Conservation (phyloP, 768 basidiomycete species). For the Brasilioporus rufonigricans region DNA sequence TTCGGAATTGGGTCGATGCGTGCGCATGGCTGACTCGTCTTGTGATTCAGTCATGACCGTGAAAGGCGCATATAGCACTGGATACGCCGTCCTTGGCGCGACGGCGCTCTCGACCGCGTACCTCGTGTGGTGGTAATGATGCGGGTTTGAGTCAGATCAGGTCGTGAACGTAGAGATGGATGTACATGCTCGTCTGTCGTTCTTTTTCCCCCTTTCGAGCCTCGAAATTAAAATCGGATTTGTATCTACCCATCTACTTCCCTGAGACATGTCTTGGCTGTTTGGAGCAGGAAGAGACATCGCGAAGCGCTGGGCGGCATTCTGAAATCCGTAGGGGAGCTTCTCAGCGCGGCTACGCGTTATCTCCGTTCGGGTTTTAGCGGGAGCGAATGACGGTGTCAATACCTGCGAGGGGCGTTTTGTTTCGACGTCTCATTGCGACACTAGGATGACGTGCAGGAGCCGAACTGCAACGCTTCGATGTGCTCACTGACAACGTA, state of each 20-base stretch:
- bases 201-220: neutral
- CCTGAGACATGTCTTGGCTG: neutral
- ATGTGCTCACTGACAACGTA: too few species aligned
- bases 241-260: neutral
- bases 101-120: constrained; percentile 73
- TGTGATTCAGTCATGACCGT: constrained; percentile 63
- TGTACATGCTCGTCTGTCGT: neutral
- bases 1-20: too few species aligned
- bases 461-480: too few species aligned
- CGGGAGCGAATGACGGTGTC: neutral
- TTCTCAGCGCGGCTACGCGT: too few species aligned
- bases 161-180: neutral
- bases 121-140: constrained; percentile 37
- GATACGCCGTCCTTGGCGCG: constrained; percentile 81
- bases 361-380: neutral
- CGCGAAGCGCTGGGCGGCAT: too few species aligned
- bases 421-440: neutral
- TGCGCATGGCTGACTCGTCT: neutral
- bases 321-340: too few species aligned
- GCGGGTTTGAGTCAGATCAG: constrained; percentile 40
- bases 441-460: too few species aligned
- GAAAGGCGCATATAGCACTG: constrained; percentile 76
- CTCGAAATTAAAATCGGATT: neutral
- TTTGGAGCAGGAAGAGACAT: too few species aligned
- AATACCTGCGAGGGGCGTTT: too few species aligned